These are phyloP conservation scores for Anastatica hierochuntica DNA, from an alignment of 345 rosid species.

Conservation along the genomic window DNA sequence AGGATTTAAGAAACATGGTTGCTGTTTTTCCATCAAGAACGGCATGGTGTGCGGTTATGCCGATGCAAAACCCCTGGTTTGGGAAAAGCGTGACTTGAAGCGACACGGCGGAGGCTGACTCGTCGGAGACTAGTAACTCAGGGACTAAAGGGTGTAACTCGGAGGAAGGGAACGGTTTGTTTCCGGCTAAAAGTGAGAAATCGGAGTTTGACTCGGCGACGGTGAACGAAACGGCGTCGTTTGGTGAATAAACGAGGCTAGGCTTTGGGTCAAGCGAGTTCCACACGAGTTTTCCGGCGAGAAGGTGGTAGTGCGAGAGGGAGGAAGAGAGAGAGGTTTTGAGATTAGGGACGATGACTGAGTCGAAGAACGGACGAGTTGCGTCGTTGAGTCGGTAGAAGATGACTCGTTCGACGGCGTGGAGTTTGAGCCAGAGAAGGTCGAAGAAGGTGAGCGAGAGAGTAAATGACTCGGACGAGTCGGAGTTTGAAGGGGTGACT, in stretches of 20 bases:
- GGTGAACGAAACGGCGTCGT: conserved; percentile 30
- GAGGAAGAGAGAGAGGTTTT: conserved; percentile 25
- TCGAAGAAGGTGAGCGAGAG: conserved; percentile 29
- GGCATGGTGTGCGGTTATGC: conserved; percentile 25
- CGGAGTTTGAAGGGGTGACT: conserved; percentile 10
- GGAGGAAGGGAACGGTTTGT: not conserved
- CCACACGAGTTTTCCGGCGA: conserved; percentile 31
- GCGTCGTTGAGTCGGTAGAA: conserved; percentile 21
- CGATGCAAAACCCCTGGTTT: conserved; percentile 26
- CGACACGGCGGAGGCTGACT: conserved; percentile 12
- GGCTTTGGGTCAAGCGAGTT: conserved; percentile 9
- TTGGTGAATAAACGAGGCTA: not conserved
- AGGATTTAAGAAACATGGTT: conserved; percentile 24
- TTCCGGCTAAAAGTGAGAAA: conserved; percentile 16
- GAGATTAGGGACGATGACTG: conserved; percentile 27
- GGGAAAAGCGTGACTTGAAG: conserved; percentile 32
- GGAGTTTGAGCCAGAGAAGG: conserved; percentile 16
- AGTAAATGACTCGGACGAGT: conserved; percentile 17
- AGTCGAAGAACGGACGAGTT: conserved; percentile 25
- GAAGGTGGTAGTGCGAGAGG: conserved; percentile 33
- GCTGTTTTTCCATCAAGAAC: conserved; percentile 27
- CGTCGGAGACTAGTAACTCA: conserved; percentile 10
- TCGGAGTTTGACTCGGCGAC: conserved; percentile 29
- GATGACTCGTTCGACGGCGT: conserved; percentile 26
- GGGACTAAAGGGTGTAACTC: conserved; percentile 26